These are phyloP conservation scores for Cryptococcus hybrid DNA, from an alignment of 1,284 basidiomycete genomes.

Conservation along the genomic window DNA sequence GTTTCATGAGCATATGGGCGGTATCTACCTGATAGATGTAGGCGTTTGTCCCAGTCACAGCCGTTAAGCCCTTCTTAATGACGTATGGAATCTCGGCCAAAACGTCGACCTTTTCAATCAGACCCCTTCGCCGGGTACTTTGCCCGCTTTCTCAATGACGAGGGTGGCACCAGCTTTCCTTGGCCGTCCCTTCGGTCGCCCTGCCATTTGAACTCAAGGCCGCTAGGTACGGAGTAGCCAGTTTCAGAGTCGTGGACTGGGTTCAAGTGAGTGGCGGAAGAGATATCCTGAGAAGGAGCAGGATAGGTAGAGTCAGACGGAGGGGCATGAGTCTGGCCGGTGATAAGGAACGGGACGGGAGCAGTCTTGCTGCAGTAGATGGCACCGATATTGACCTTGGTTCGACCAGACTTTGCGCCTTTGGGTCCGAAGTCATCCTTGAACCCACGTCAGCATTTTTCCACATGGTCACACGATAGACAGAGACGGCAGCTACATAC, in stretches of 20 bases:
- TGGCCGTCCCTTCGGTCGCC: slow-evolving; percentile 59
- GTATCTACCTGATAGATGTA: slow-evolving; percentile 53
- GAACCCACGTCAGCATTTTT: neutral
- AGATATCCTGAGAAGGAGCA: slow-evolving; percentile 59
- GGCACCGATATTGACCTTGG: slow-evolving; percentile 76
- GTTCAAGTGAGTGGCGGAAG: slow-evolving; percentile 67
- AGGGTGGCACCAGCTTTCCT: slow-evolving; percentile 58
- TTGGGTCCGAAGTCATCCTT: slow-evolving; percentile 66
- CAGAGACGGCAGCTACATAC: slow-evolving; percentile 25
- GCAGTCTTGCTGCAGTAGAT: slow-evolving; percentile 29
- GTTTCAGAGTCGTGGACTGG: slow-evolving; percentile 67
- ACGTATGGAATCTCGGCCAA: slow-evolving; percentile 94
- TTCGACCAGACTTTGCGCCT: slow-evolving; percentile 73
- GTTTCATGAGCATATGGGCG: neutral
- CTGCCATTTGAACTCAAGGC: slow-evolving; percentile 75
- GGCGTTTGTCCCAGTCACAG: slow-evolving; percentile 54
- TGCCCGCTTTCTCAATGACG: slow-evolving; percentile 58
- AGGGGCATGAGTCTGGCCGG: slow-evolving; percentile 65
- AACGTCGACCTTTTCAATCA: slow-evolving; percentile 96
- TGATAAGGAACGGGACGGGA: slow-evolving; percentile 25
- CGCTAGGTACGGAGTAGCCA: slow-evolving; percentile 72
- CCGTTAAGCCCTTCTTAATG: slow-evolving; percentile 53
- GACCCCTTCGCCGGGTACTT: slow-evolving; percentile 65
- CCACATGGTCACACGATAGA: neutral
- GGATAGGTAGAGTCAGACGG: slow-evolving; percentile 52